Percentiles rank a stretch among this genome's conserved stretches.
Conservation (phyloP, 2,329 filamentous ascomycete genomes). For the Monilinia polystroma region DNA sequence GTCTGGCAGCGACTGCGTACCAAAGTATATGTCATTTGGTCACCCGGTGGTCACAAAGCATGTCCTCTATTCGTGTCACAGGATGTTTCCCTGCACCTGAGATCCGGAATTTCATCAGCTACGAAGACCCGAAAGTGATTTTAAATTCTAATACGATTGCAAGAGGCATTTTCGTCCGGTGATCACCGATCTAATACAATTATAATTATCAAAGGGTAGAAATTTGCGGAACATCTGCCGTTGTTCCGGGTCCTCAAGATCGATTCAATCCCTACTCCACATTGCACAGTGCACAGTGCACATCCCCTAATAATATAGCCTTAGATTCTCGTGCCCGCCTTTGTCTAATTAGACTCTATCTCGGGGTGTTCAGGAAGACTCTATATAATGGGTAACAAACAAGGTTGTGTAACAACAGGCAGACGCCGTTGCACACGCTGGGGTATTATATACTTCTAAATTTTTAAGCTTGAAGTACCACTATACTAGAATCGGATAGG, state of each 20-base stretch:
- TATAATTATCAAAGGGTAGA: constrained; percentile 13
- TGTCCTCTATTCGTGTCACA: constrained; percentile 8
- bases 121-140: neutral
- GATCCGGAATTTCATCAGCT: constrained; percentile 4
- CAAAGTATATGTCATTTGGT: neutral
- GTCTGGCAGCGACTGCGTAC: neutral
- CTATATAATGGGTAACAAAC: neutral
- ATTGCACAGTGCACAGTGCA: constrained; percentile 10
- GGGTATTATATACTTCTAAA: constrained; percentile 3
- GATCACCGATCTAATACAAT: constrained; percentile 11
- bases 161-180: neutral
- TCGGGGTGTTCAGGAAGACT: too few relatives aligned
- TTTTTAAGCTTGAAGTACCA: constrained; percentile 16
- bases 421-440: constrained; percentile 20
- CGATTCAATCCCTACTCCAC: constrained; percentile 1
- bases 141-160: neutral
- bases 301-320: neutral
- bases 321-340: neutral
- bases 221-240: neutral
- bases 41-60: constrained; percentile 6
- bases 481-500: neutral
- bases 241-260: constrained; percentile 16
- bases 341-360: neutral
- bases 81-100: neutral
- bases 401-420: constrained; percentile 18